phyloP scores from a whole-genome alignment of 768 basidiomycete genomes.

The Suillus plorans region DNA sequence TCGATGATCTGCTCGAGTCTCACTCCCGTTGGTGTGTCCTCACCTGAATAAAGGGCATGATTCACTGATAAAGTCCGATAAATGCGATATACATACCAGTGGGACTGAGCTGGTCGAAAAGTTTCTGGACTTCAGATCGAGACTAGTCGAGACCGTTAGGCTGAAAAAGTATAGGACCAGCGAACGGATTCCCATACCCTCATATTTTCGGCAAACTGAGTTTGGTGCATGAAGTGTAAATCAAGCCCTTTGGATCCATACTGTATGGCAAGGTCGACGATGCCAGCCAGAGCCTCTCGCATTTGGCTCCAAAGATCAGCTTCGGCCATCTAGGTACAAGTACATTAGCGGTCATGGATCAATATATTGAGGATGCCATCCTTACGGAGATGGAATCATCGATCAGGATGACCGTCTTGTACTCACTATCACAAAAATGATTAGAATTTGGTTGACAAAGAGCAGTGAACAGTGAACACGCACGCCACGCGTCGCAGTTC shows the following conservation, averaged over 20 bases:
- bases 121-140: conserved; percentile 17
- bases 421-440: conserved; percentile 23
- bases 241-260: conserved; percentile 41
- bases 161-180: not conserved
- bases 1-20: conserved; percentile 37
- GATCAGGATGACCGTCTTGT: conserved; percentile 42
- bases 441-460: conserved; percentile 6
- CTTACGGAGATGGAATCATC: conserved; percentile 41
- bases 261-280: conserved; percentile 36
- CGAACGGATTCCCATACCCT: conserved; percentile 12
- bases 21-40: conserved; percentile 39
- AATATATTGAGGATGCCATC: not conserved
- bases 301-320: conserved; percentile 39
- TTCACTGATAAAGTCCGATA: not conserved
- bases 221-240: conserved; percentile 41
- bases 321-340: conserved; percentile 36
- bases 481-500: conserved; percentile 25
- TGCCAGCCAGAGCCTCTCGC: conserved; percentile 41
- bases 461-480: conserved; percentile 11
- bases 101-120: conserved; percentile 27
- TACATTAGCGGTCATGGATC: not conserved
- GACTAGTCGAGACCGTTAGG: conserved; percentile 14
- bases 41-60: conserved; percentile 13
- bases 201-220: conserved; percentile 29
- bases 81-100: conserved; percentile 18